Conservation (phyloP, 2,329 filamentous ascomycete species). For the Colletotrichum salicis region DNA sequence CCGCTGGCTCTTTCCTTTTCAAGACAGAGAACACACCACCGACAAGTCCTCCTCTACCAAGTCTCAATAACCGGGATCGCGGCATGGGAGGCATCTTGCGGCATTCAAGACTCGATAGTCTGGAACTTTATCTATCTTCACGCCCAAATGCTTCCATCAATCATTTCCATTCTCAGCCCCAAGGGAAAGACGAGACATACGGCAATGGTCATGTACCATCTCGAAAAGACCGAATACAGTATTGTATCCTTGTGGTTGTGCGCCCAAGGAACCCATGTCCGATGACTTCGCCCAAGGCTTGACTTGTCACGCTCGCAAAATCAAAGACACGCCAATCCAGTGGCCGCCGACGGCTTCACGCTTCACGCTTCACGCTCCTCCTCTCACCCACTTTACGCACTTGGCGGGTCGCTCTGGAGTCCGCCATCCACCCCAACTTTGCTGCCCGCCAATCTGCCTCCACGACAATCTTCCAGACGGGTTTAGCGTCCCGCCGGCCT, state of each 20-base stretch:
- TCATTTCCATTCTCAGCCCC: not conserved
- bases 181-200: not conserved
- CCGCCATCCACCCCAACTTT: constrained; percentile 18
- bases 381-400: constrained; percentile 33
- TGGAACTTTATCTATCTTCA: not conserved
- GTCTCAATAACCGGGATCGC: not conserved
- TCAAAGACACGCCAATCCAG: constrained; percentile 28
- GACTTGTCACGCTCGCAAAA: constrained; percentile 32
- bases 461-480: constrained; percentile 14
- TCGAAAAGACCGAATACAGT: not conserved
- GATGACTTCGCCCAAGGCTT: constrained; percentile 20
- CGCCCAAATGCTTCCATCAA: not conserved
- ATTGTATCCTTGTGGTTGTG: not conserved
- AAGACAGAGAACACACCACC: constrained; percentile 21
- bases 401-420: constrained; percentile 28
- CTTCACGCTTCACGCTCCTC: not conserved
- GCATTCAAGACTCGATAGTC: not conserved
- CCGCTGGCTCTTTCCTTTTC: constrained; percentile 17
- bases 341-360: constrained; percentile 22
- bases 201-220: not conserved
- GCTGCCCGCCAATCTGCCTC: constrained; percentile 29
- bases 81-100: not conserved
- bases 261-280: not conserved
- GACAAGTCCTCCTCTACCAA: not conserved
- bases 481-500: constrained; percentile 32